Base-by-base conservation (phyloP, 768 basidiomycete species). In the Amanita phalloides region DNA sequence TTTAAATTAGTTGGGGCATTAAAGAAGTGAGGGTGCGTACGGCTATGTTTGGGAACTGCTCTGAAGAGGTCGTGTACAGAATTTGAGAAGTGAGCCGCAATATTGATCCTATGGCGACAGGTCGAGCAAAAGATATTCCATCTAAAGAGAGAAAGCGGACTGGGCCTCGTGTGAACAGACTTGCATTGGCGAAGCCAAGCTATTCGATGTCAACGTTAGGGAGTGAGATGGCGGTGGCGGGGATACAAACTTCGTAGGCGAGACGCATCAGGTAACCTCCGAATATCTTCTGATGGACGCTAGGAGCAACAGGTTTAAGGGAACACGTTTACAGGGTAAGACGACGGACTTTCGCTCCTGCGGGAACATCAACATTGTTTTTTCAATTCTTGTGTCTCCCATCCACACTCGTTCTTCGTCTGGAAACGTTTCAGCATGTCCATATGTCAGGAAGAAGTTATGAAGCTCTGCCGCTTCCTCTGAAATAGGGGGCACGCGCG, bases 81-180 rank as follows among this genome's bases (percentile, higher is more conserved):
- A 91, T 76, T 56, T 80, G 75, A 1, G 86, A 86, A 1, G 78
- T 78, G 35, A 92, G 71, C 3, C 83, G 77, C 11, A 92, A 75
- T 45, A 90, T 85, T 0, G 84, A 87, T 5, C 89, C 90, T 42
- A 91, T 90, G 1, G 88, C 85, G 0, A 93, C 89, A 0, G 90
- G 88, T 26, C 79, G 76, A 42, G 76, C 73, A 68, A 93, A 91
- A 1, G 81, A 79, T 61, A 91, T 90, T 30, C 80, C 79, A 59
- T 91, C 88, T 13, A 90, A 74, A 3, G 87, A 84, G 26, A 87
- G 71, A 67, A 91, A 91, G 3, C 76, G 75, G 45, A 90, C 74
- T 9, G 72, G 75, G 2, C 79, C 76, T 4, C 76, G 74, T 3
- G 83, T 83, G 65, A 89, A 86, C 50, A 89, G 65, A 41, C 74